A percentile compares a stretch with the other conserved stretches of the same genome.
phyloP scores from a whole-genome alignment of 352 stramenopile genomes.

The Blastocystis sp. region DNA sequence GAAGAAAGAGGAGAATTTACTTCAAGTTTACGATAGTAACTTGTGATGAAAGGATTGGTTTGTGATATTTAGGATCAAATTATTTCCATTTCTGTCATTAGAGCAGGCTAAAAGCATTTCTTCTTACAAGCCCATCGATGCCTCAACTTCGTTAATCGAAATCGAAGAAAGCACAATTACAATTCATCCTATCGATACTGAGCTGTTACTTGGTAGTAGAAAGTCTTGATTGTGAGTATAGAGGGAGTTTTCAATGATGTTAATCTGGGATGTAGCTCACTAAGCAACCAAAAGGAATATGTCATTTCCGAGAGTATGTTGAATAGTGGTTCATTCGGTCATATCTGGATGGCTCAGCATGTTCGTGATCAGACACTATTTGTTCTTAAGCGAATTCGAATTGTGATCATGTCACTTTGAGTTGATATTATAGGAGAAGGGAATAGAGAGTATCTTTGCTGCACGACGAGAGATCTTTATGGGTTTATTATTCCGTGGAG shows the following conservation, averaged over 20 bases:
- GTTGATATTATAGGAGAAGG: constrained; percentile 27
- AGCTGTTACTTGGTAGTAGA: not conserved
- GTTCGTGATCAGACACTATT: constrained; percentile 31
- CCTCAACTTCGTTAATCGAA: not conserved
- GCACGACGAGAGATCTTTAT: constrained; percentile 58
- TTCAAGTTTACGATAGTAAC: constrained; percentile 29
- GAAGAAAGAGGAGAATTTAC: constrained; percentile 17
- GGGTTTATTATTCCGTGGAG: constrained; percentile 25
- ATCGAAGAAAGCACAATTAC: not conserved
- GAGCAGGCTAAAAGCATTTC: constrained; percentile 9
- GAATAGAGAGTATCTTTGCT: constrained; percentile 48
- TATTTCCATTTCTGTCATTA: constrained; percentile 10
- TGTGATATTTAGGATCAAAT: constrained; percentile 4
- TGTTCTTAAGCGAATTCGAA: constrained; percentile 59
- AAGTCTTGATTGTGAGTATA: not conserved
- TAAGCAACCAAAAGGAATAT: constrained; percentile 41
- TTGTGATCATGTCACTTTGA: not conserved
- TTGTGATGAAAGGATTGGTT: not conserved
- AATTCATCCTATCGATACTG: constrained; percentile 13
- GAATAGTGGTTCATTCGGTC: constrained; percentile 46
- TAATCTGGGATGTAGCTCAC: constrained; percentile 26
- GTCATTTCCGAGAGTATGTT: constrained; percentile 54
- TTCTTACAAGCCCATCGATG: not conserved
- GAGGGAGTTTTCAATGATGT: not conserved
- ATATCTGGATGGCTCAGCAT: constrained; percentile 49